Evolutionary conservation across 208 protist species (phyloP), one percentile per base, ranked within the genome.

Genomic region (Vickermania spadyakhi): DNA sequence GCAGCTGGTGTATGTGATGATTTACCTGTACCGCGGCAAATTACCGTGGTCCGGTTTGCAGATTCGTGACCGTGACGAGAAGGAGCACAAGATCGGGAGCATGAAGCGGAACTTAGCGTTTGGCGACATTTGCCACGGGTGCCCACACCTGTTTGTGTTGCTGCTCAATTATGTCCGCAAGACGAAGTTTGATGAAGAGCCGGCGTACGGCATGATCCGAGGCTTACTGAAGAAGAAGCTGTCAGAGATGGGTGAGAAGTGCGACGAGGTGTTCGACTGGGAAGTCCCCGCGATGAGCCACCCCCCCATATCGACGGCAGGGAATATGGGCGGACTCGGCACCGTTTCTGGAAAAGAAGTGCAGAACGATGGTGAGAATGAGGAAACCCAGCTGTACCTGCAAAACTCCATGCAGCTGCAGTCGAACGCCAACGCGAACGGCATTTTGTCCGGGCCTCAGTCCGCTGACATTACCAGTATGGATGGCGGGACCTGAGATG

Each of bases 31-130:
- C 54, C 80, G 89, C 25, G 97, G 97, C 3, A 71, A 60, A 5
- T 77, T 99, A 26, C 97, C 97, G 27, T 99, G 97, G 97, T 89
- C 97, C 11, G 84, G 84, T 14, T 64, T 98, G 28, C 81, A 93
- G 30, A 78, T 81, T 23, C 95, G 77, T 25, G 87, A 97, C 54
- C 68, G 57, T 3, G 62, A 92, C 18, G 81, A 94, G 31, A 94
- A 86, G 55, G 66, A 81, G 58, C 31, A 66, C 25, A 66, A 61
- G 45, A 88, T 92, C 36, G 73, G 64, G 26, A 70, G 72, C 30
- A 75, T 85, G 51, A 94, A 94, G 70, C 58, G 57, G 18, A 68
- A 70, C 26, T 58, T 86, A 11, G 66, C 73, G 30, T 64, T 69
- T 25, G 67, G 56, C 28, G 67, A 82, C 55, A 90, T 94, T 57